These are phyloP conservation scores for Trichoderma aggressivum DNA, from an alignment of 2,329 filamentous ascomycete genomes.

Conservation along the genomic window DNA sequence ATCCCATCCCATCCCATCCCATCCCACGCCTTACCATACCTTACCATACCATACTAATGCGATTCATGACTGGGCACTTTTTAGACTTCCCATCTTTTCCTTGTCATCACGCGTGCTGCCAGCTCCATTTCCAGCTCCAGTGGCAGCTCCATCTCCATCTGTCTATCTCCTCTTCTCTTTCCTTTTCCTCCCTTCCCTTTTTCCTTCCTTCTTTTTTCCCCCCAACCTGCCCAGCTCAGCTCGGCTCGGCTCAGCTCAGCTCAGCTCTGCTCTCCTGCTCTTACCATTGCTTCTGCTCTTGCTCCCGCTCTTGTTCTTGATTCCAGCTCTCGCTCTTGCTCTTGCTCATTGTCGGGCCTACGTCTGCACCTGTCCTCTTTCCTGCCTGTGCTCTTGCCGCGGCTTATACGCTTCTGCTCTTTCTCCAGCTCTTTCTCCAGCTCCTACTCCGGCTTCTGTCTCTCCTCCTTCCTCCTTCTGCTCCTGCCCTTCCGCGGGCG, in stretches of 20 bases:
- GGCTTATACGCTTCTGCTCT: background rate
- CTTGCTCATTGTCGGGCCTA: background rate
- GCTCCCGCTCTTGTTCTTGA: background rate
- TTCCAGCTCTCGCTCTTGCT: background rate
- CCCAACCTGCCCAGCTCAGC: background rate
- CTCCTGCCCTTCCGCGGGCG: background rate
- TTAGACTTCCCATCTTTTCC: background rate
- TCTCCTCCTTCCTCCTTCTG: background rate
- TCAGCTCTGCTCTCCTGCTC: background rate
- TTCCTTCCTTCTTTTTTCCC: background rate
- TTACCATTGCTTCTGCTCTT: background rate
- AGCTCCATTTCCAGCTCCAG: background rate
- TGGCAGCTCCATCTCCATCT: background rate
- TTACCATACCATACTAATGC: background rate
- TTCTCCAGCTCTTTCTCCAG: background rate
- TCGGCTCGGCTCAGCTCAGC: background rate
- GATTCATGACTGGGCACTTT: background rate
- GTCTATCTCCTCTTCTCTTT: background rate
- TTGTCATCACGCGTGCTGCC: slow-evolving; percentile 1
- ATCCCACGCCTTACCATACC: background rate
- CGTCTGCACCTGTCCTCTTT: background rate
- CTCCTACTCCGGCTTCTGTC: background rate
- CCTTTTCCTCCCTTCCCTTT: background rate
- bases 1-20: background rate
- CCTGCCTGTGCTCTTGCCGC: background rate